These are phyloP conservation scores for Fagopyrum esculentum DNA, from an alignment of 148 eudicot genomes.

Conservation along the genomic window DNA sequence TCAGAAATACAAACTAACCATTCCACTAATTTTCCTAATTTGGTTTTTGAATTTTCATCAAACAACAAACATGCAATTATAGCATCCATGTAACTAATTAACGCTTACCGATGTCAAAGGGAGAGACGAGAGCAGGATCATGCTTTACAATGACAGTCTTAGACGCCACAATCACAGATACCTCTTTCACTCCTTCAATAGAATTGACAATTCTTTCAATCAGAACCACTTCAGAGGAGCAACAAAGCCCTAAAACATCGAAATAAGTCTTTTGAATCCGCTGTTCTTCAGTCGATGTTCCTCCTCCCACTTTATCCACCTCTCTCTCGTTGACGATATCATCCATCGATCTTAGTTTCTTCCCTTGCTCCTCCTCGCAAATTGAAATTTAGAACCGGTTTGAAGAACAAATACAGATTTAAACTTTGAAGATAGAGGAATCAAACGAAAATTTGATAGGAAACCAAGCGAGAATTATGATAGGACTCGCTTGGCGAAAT, in stretches of 20 bases:
- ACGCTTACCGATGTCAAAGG: constrained; percentile 52
- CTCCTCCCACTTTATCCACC: background rate
- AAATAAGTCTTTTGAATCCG: constrained; percentile 60
- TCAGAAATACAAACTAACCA: background rate
- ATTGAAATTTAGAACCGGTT: too few species aligned
- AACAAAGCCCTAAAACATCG: constrained; percentile 73
- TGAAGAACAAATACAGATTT: background rate
- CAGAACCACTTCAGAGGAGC: constrained; percentile 64
- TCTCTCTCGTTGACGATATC: background rate
- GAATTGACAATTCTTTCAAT: constrained; percentile 61
- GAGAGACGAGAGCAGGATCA: constrained; percentile 43
- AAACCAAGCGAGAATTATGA: background rate
- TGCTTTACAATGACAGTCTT: constrained; percentile 73
- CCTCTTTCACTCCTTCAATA: constrained; percentile 54
- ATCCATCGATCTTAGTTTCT: background rate
- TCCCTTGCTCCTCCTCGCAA: too few species aligned
- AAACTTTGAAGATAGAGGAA: background rate
- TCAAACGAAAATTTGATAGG: background rate
- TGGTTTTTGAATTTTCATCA: background rate
- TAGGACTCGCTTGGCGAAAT: background rate
- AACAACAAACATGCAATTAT: background rate
- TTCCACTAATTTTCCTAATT: background rate
- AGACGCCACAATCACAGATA: constrained; percentile 61
- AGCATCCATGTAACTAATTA: background rate
- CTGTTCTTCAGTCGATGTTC: constrained; percentile 7